Evolutionary conservation across 176 grass and related monocot genomes (phyloP), one percentile per base, ranked within the genome.

Genomic region (Paspalum notatum): DNA sequence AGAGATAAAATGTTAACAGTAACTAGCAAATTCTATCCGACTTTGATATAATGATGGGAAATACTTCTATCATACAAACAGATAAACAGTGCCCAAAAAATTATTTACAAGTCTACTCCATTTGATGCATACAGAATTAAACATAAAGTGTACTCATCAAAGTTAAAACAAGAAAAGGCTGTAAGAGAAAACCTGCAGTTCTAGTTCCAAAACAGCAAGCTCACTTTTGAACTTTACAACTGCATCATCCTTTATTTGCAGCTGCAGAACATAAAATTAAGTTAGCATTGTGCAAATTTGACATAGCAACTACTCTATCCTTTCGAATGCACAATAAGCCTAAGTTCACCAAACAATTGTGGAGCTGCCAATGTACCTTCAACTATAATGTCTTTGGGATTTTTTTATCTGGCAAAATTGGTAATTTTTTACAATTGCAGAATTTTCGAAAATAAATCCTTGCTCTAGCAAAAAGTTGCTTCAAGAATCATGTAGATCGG

Each of bases 171-270:
- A 82, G 50, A 84, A 47, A 82, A 67, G 40, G 3, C 21, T 26
- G 9, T 27, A 72, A 32, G 12, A 70, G 68, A 73, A 80, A 79
- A 87, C 95, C 92, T 98, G 92, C 75, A 98, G 86, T 86, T 98
- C 92, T 71, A 95, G 92, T 80, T 98, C 95, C 86, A 98, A 91
- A 69, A 88, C 78, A 71, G 95, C 92, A 84, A 98, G 91, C 82
- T 98, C 90, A 85, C 84, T 86, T 87, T 91, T 95, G 90, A 93
- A 95, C 64, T 93, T 87, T 4, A 83, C 66, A 60, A 91, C 47
- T 62, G 74, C 81, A 59, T 89, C 88, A 85, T 98, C 92, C 80
- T 94, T 91, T 76, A 75, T 66, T 86, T 91, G 92, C 55, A 87
- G 71, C 95, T 98, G 86, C 45, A 84, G 60, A 86, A 85, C 66